Base-by-base conservation (phyloP, 257 asterid species). In the Solanum dulcamara region DNA sequence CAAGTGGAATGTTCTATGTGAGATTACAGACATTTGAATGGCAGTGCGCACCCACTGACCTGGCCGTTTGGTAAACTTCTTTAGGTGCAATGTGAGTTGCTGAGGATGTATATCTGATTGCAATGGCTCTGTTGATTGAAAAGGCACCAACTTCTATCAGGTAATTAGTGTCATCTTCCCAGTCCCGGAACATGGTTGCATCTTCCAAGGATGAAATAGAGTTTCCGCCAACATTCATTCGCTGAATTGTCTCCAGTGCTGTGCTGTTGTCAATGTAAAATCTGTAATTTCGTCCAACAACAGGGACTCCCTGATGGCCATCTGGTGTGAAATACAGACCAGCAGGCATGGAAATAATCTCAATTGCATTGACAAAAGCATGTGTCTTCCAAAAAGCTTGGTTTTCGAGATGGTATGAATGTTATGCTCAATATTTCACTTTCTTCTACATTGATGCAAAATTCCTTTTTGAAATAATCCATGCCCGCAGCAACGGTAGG, bases 291-390 rank as follows among this genome's bases (percentile, higher is more conserved):
- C 84, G 89, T 59, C 96, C 97, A 48, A 92, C 89, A 57, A 93
- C 90, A 24, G 12, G 82, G 71, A 90, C 88, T 18, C 91, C 94
- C 53, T 5, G 48, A 66, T 87, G 90, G 22, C 89, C 89, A 51
- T 85, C 91, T n/a, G 85, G 91, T 5, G 95, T 90, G 87, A 88
- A 93, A 85, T 88, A 81, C 82, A 90, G 85, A 70, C 86, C 89
- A 7, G 82, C 38, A 2, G 90, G 89, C 88, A 91, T 88, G 68
- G 91, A 83, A 72, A 86, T 85, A 68, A 84, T 88, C 84, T 93
- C 95, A 32, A 92, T 90, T 37, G 93, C 94, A 68, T 93, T 93
- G 32, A 92, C 81, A 74, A 92, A 93, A 71, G 94, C 96, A 66
- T 84, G 70, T 24, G 71, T 68, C 48, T 33, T 35, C 79, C 5